A percentile compares a stretch with the other conserved stretches of the same genome.
Evolutionary conservation across 176 grass and related monocot genomes (phyloP).

Genomic region (Eleusine coracana): DNA sequence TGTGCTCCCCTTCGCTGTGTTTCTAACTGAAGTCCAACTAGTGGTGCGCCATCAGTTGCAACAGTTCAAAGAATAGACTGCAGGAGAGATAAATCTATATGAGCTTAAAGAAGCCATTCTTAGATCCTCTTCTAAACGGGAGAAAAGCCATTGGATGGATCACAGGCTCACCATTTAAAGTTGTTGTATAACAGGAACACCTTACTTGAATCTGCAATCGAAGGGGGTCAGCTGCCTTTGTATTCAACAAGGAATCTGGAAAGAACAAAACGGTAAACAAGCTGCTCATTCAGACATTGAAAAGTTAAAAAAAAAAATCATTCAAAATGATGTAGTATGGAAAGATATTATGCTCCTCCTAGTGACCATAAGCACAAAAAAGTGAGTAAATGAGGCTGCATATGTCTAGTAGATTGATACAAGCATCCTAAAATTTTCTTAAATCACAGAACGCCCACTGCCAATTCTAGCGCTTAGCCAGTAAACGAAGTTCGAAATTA

Average conservation of each 20-base stretch:
- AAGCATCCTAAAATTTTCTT: neutral
- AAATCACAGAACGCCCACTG: neutral
- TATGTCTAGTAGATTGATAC: neutral
- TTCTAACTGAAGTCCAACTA: slow-evolving; percentile 22
- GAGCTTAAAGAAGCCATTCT: neutral
- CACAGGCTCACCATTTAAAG: neutral
- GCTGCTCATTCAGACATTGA: neutral
- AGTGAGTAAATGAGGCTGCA: neutral
- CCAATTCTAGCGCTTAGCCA: neutral
- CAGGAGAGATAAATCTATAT: neutral
- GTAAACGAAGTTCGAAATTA: neutral
- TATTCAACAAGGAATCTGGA: slow-evolving; percentile 44
- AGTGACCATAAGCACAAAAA: neutral
- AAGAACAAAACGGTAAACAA: neutral
- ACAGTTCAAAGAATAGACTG: slow-evolving; percentile 33
- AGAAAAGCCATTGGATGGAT: neutral
- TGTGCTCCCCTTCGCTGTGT: slow-evolving; percentile 8
- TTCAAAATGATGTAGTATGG: neutral
- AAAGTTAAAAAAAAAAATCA: neutral
- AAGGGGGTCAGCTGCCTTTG: slow-evolving; percentile 34
- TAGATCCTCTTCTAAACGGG: neutral
- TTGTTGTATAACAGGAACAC: neutral
- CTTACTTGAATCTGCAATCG: slow-evolving; percentile 23
- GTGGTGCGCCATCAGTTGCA: neutral
- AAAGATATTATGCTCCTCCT: neutral